Conservation (phyloP, 306 rosid genomes). For the Aeschynomene evenia region DNA sequence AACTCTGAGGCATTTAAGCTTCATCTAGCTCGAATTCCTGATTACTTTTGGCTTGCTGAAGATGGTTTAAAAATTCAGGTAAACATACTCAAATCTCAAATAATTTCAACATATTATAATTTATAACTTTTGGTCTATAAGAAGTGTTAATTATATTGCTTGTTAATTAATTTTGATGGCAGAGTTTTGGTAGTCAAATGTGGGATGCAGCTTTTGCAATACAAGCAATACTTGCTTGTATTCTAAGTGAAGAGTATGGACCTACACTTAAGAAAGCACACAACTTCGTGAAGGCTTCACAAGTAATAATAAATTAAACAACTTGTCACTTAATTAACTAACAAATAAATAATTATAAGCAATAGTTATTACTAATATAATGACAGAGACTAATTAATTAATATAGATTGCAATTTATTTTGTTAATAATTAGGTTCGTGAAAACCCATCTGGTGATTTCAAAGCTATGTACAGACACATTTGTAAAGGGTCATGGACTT, state of each 20-base stretch:
- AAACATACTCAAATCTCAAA: too few species aligned
- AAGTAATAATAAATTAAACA: conserved; percentile 34
- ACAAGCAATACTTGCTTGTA: conserved; percentile 55
- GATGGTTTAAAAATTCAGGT: conserved; percentile 81
- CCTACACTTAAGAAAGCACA: conserved; percentile 60
- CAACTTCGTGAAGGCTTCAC: conserved; percentile 59
- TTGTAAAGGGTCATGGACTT: conserved; percentile 62
- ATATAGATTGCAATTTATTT: too few species aligned
- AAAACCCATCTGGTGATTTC: conserved; percentile 56
- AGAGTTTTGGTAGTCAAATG: conserved; percentile 56
- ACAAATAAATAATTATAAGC: too few species aligned
- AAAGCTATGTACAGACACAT: conserved; percentile 50
- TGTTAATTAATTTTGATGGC: not conserved
- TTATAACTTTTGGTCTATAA: too few species aligned
- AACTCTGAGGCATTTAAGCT: conserved; percentile 61
- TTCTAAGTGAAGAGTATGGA: conserved; percentile 49
- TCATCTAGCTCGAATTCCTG: conserved; percentile 70
- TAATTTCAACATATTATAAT: too few species aligned
- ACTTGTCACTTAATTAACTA: not conserved
- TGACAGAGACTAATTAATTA: too few species aligned
- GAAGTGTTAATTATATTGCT: too few species aligned
- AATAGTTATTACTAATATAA: too few species aligned
- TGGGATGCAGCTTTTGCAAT: conserved; percentile 65
- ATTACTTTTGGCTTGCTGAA: conserved; percentile 76
- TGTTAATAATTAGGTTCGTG: too few species aligned